Conservation (phyloP, 345 rosid genomes). For the Hibiscus tridactylites region DNA sequence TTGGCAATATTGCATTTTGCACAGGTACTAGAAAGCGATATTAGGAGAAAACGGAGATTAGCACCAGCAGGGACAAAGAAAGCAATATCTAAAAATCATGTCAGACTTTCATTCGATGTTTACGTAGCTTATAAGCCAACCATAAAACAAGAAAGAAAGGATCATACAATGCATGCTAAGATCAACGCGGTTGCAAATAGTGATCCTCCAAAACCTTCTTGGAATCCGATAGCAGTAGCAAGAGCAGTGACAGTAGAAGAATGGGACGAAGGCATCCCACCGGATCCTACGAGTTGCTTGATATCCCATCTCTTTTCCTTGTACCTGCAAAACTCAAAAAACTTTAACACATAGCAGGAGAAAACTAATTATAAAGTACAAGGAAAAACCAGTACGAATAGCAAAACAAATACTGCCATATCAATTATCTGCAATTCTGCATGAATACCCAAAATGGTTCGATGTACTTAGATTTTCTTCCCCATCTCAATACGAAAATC, state of each 20-base stretch:
- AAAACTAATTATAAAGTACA: not conserved
- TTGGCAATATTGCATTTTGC: not conserved
- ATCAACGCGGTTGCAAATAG: slow-evolving; percentile 50
- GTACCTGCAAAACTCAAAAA: slow-evolving; percentile 52
- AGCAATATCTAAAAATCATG: not conserved
- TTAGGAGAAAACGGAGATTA: not conserved
- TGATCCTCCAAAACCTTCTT: slow-evolving; percentile 66
- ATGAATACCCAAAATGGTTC: not conserved
- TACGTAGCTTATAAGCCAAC: not conserved
- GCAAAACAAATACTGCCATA: not conserved
- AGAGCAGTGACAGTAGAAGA: slow-evolving; percentile 76
- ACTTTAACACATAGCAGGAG: slow-evolving; percentile 13
- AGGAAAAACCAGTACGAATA: not conserved
- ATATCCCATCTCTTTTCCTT: slow-evolving; percentile 63
- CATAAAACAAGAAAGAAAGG: not conserved
- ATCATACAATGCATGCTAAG: slow-evolving; percentile 67
- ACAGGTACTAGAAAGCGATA: not conserved
- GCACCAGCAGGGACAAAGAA: slow-evolving; percentile 2
- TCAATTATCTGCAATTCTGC: not conserved
- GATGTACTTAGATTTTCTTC: not conserved
- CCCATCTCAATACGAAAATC: not conserved
- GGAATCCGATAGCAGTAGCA: slow-evolving; percentile 60
- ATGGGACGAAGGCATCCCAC: slow-evolving; percentile 98
- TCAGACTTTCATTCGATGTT: not conserved
- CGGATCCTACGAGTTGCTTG: slow-evolving; percentile 76